Base-by-base conservation (phyloP, 768 basidiomycete genomes). In the Lactifluus hygrophoroides region DNA sequence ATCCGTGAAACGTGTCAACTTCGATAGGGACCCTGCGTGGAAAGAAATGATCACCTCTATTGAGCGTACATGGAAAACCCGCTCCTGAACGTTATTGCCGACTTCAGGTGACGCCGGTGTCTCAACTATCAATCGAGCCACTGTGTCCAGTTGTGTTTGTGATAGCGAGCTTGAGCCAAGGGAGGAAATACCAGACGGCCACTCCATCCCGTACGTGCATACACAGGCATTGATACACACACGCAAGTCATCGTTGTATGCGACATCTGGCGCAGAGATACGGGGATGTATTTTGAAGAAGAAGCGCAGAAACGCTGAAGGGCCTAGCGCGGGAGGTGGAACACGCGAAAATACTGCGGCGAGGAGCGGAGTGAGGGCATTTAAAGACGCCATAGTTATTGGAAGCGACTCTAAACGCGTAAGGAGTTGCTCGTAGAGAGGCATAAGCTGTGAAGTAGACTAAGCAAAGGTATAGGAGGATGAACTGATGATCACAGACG, bases 11-110 rank as follows among this genome's bases (percentile, higher is more conserved):
- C n/a, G n/a, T n/a, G n/a, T n/a, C n/a, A n/a, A n/a, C n/a, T n/a
- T n/a, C n/a, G n/a, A n/a, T n/a, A n/a, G n/a, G n/a, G n/a, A n/a
- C n/a, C n/a, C n/a, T n/a, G n/a, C n/a, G n/a, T n/a, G n/a, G n/a
- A n/a, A n/a, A n/a, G n/a, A n/a, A n/a, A n/a, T n/a, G n/a, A 32
- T 45, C 40, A 60, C 59, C 59, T 56, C 59, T 46, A 56, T 56
- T 9, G 49, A 51, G 17, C 14, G 43, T 45, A 46, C 16, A 27
- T 44, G 42, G n/a, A 4, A 2, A 17, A 6, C 8, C 28, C 16
- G 43, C 10, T 45, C 44, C 21, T 34, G 21, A 5, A 25, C 27
- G 8, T 19, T 30, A 25, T 32, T 23, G 34, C 35, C 2, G 44
- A 34, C 42, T 5, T 8, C 43, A 9, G 27, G n/a, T 19, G 17